Evolutionary conservation across 2,329 filamentous ascomycete species (phyloP).

Genomic region (Fusarium siculi): DNA sequence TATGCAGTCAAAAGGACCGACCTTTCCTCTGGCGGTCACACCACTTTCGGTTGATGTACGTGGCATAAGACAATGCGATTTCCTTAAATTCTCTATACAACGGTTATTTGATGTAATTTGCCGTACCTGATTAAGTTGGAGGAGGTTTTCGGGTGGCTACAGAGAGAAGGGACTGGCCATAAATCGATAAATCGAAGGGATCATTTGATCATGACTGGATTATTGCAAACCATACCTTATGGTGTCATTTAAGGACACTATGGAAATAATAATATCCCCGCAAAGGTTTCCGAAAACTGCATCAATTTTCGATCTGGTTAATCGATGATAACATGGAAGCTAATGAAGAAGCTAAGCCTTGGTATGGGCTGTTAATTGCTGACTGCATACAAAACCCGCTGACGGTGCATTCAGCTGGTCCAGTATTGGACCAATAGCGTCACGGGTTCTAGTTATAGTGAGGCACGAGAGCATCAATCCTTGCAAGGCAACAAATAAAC

Average conservation of each 20-base stretch:
- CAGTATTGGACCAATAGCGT: background rate
- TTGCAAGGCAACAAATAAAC: background rate
- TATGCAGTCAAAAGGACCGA: background rate
- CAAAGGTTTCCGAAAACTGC: background rate
- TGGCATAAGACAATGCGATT: background rate
- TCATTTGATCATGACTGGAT: background rate
- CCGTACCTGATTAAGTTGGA: background rate
- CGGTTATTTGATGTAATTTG: no score
- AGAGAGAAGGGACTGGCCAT: background rate
- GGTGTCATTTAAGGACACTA: background rate
- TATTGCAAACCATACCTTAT: background rate
- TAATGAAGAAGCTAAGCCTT: background rate
- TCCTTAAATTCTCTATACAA: background rate
- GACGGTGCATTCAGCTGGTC: background rate
- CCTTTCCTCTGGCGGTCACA: background rate
- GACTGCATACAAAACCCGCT: background rate
- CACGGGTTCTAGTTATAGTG: accelerated
- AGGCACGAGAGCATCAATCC: background rate
- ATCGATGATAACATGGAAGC: background rate
- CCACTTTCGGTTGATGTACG: background rate
- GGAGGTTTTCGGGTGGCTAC: background rate
- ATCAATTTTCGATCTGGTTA: background rate
- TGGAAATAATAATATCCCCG: background rate
- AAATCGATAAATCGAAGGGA: background rate
- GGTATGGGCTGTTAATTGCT: background rate